Evolutionary conservation across 371 early-diverging fungal species (phyloP), one percentile per base, ranked within the genome.

Genomic region (Mucor mucedo): DNA sequence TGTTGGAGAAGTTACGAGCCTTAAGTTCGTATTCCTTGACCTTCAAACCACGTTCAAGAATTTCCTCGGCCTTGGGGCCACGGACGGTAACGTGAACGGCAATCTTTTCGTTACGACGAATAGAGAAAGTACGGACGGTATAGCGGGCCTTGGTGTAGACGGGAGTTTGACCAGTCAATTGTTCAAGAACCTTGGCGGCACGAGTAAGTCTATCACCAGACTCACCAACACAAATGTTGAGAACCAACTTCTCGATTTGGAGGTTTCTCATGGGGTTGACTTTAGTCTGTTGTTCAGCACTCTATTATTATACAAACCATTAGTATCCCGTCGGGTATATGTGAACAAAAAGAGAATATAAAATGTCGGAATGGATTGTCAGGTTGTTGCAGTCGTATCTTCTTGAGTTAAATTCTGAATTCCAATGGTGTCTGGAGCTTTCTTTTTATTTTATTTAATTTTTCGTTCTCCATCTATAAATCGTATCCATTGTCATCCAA

Each of bases 91-190:
- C 96, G 91, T 99, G 98, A 65, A 96, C 94, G 59, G 99, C 87
- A 71, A 99, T 99, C 93, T 99, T 99, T 87, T 99, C 99, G 93
- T 99, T 99, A 92, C 99, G 93, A 85, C 99, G 94, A 84, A 99
- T 99, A 82, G 98, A 95, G 89, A 99, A 99, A 73, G 97, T 92
- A 86, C 99, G 93, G 84, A 99, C 97, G 52, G 99, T 99, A 87
- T 98, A 95, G 78, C 98, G 95, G 62, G 99, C 98, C 92, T 99
- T 99, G 82, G 98, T 96, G 89, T 94, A 95, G 71, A 98, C 96
- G 68, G 99, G 99, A 67, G 94, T 91, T 87, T 99, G 99, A 69
- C 99, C 99, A 71, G 99, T 98, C 73, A 99, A 89, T 87, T 99
- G 98, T 89, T 99, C 99, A 54, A 99, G 89, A 76, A 99, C 99